phyloP scores from a whole-genome alignment of 2,329 filamentous ascomycete species.

The Aciculosporium take region DNA sequence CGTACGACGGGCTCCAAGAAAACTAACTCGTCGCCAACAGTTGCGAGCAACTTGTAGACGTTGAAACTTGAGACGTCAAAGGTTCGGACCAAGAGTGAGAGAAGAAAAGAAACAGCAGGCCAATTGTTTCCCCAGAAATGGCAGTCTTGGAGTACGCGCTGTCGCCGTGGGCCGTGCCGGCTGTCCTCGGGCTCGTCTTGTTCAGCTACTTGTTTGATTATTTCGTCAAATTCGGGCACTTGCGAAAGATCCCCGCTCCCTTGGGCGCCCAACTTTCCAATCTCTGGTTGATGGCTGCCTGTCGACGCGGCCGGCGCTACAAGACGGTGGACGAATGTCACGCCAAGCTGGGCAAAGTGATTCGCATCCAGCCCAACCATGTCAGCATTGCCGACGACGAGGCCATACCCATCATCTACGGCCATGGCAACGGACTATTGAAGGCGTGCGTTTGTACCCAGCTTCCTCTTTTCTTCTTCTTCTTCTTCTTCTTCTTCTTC shows the following conservation, averaged over 20 bases:
- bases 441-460: conserved; percentile 40
- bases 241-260: conserved; percentile 45
- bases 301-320: conserved; percentile 52
- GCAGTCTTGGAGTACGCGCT: conserved; percentile 16
- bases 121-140: conserved; percentile 12
- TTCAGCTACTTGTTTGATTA: conserved; percentile 46
- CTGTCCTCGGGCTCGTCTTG: conserved; percentile 32
- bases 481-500: conserved; percentile 5
- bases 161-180: conserved; percentile 32
- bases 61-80: too few relatives aligned
- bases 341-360: conserved; percentile 61
- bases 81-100: too few relatives aligned
- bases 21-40: too few relatives aligned
- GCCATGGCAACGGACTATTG: conserved; percentile 62
- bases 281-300: conserved; percentile 60
- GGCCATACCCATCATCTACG: conserved; percentile 67
- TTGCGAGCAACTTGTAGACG: too few relatives aligned
- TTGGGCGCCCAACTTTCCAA: conserved; percentile 56
- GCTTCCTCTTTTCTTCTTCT: neutral
- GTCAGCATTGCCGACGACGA: conserved; percentile 66
- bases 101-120: too few relatives aligned
- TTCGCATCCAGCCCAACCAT: conserved; percentile 74
- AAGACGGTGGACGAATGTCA: conserved; percentile 55
- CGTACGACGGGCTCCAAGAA: too few relatives aligned
- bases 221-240: conserved; percentile 35